Evolutionary conservation across 225 moss, liverwort and hornwort species (phyloP).

Genomic region (Physcomitrellopsis africana): DNA sequence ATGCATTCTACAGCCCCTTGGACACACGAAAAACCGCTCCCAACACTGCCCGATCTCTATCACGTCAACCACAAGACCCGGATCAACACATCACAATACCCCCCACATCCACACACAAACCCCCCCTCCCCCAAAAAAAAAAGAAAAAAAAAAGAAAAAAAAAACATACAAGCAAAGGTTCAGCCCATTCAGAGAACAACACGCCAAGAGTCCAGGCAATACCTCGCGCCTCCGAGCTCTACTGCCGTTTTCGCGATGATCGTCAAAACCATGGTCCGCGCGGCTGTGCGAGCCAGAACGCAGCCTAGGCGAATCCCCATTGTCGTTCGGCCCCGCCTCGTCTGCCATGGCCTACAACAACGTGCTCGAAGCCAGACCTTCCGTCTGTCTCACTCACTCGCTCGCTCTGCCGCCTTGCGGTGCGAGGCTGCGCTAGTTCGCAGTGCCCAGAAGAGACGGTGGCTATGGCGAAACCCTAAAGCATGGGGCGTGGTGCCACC

Average conservation of each 20-base stretch:
- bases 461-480: constrained; percentile 46
- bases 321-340: constrained; percentile 49
- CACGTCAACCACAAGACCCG: too few relatives aligned
- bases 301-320: constrained; percentile 64
- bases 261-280: constrained; percentile 48
- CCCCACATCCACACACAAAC: too few relatives aligned
- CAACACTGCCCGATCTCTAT: too few relatives aligned
- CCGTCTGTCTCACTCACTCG: not conserved
- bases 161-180: not conserved
- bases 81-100: too few relatives aligned
- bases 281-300: constrained; percentile 50
- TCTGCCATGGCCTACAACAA: constrained; percentile 49
- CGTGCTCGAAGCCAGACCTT: not conserved
- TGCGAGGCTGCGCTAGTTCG: not conserved
- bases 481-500: not conserved
- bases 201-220: not conserved
- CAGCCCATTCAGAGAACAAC: not conserved
- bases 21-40: too few relatives aligned
- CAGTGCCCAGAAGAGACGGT: not conserved
- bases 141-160: too few relatives aligned
- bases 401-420: not conserved
- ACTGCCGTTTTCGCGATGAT: constrained; percentile 55
- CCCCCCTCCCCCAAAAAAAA: not conserved
- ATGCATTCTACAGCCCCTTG: too few relatives aligned
- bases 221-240: constrained; percentile 63